Percentiles rank a stretch among this genome's conserved stretches.
Conservation (phyloP, 768 basidiomycete genomes). For the Agrocybe praecox region DNA sequence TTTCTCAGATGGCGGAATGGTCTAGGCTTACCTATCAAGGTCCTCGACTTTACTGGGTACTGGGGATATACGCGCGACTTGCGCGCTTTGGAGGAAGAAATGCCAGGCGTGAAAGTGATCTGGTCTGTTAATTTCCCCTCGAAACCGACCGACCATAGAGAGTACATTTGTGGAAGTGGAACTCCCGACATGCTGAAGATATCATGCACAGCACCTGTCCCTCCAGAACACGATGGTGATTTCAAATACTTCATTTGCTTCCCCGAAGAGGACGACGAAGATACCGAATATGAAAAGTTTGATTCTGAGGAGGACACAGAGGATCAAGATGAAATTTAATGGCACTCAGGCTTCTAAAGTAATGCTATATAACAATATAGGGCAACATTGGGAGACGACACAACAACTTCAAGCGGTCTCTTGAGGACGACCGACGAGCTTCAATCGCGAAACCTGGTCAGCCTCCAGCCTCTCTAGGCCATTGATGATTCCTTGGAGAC, state of each 20-base stretch:
- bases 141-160: too few relatives aligned
- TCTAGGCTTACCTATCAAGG: not conserved
- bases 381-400: not conserved
- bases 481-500: constrained; percentile 35
- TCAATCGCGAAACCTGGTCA: constrained; percentile 43
- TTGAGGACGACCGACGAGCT: constrained; percentile 45
- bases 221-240: not conserved
- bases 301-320: not conserved
- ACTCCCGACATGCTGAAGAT: too few relatives aligned
- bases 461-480: constrained; percentile 43
- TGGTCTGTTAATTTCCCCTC: too few relatives aligned
- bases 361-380: not conserved
- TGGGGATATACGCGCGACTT: too few relatives aligned
- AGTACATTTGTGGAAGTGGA: too few relatives aligned
- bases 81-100: too few relatives aligned
- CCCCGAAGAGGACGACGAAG: too few relatives aligned
- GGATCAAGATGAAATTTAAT: not conserved
- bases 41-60: not conserved
- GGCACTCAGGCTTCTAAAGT: not conserved
- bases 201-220: too few relatives aligned
- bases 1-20: not conserved
- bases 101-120: too few relatives aligned
- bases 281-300: too few relatives aligned
- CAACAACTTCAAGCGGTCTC: constrained; percentile 28
- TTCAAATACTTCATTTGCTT: too few relatives aligned